Percentiles rank a stretch among this genome's conserved stretches.
phyloP scores from a whole-genome alignment of 768 basidiomycete species.

The Strobilomyces confusus region DNA sequence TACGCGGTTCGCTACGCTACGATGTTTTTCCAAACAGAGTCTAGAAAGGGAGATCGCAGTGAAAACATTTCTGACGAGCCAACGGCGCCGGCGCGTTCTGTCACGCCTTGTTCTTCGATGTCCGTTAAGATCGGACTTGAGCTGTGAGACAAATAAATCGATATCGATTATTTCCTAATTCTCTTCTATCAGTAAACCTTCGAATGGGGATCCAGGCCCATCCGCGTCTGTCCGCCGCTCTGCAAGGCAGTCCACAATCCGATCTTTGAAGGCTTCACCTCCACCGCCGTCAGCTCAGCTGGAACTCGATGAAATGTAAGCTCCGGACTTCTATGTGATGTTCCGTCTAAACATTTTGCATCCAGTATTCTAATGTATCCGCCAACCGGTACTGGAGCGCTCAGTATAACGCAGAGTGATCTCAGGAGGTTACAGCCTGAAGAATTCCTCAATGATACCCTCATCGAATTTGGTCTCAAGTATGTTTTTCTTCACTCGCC shows the following conservation, averaged over 20 bases:
- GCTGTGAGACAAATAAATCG: constrained; percentile 13
- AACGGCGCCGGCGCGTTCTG: constrained; percentile 6
- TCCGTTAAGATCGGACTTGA: constrained; percentile 13
- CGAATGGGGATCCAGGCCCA: constrained; percentile 5
- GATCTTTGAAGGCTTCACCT: constrained; percentile 11
- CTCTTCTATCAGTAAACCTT: constrained; percentile 8
- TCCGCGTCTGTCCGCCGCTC: constrained; percentile 32
- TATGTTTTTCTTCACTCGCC: constrained; percentile 35
- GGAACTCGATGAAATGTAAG: constrained; percentile 67
- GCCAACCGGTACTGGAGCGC: constrained; percentile 60
- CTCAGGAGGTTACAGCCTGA: constrained; percentile 65
- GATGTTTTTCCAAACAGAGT: constrained; percentile 16
- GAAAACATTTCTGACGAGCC: neutral
- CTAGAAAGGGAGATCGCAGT: neutral
- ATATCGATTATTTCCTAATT: neutral
- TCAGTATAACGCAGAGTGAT: constrained; percentile 82
- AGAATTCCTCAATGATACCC: constrained; percentile 92
- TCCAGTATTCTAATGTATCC: constrained; percentile 76
- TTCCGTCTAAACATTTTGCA: constrained; percentile 2
- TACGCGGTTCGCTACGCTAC: neutral
- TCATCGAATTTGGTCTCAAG: constrained; percentile 97
- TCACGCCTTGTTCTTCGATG: constrained; percentile 16
- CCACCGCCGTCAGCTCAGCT: constrained; percentile 30
- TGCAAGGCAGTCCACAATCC: constrained; percentile 31
- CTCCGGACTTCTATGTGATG: neutral